Base-by-base conservation (phyloP, 371 early-diverging fungal species). In the Lichtheimia ornata region DNA sequence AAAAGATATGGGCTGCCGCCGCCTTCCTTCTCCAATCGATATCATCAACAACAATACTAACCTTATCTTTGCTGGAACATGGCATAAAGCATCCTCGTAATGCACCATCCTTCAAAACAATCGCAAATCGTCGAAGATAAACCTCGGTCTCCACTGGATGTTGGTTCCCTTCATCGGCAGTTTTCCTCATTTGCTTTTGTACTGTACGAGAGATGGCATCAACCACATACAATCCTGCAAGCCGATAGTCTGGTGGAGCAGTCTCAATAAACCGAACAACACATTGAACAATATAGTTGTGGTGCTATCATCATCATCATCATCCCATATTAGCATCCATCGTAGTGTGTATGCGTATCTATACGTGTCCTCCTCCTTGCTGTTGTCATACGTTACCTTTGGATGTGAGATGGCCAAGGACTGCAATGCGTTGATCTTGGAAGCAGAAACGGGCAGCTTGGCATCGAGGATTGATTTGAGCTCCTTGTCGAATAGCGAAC, bases 221-320 rank as follows among this genome's bases (percentile, higher is more conserved):
- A 65, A 89, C 82, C 20, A 87, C 85, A 72, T 89, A 89, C 61
- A 89, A 70, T 54, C 85, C 87, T 45, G 84, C 84, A 13, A 89
- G 75, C 14, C 86, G 83, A 65, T 81, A 83, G 53, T 87, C 86
- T 15, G 83, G 77, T 14, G 82, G 73, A 47, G 85, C 77, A 25
- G 73, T 85, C 50, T 79, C 78, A 35, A 87, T 73, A 50, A 89
- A 87, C 5, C 74, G 73, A 30, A 73, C 57, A 30, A 80, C 74
- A n/a, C 73, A 71, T 56, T 85, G 85, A 9, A 81, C 72, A 43
- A 77, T 76, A 56, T 82, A 77, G n/a, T 86, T 82, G 44, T 84
- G 73, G 55, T 85, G 76, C 81, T 87, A 76, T 63, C 27, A n/a
- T n/a, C n/a, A n/a, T n/a, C n/a, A n/a, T n/a, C n/a, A n/a, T 20